phyloP scores from a whole-genome alignment of 2,329 filamentous ascomycete genomes.

The Fusarium sp. region DNA sequence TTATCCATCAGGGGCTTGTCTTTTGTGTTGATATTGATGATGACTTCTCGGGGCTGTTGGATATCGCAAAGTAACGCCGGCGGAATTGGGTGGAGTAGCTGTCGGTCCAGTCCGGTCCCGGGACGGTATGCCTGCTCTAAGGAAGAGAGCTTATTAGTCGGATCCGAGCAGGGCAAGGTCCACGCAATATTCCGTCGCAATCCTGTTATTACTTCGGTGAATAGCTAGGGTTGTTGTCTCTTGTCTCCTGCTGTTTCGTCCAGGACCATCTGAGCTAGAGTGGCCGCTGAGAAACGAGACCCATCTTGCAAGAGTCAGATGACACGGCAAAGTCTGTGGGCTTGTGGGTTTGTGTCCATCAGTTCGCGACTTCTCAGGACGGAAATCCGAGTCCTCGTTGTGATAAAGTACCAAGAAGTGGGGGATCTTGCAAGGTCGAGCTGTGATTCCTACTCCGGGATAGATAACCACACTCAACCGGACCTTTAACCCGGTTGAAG shows the following conservation, averaged over 20 bases:
- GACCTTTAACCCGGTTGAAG: slow-evolving; percentile 13
- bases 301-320: slow-evolving; percentile 35
- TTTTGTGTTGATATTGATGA: slow-evolving; percentile 3
- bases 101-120: slow-evolving; percentile 45
- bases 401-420: slow-evolving; percentile 11
- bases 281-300: slow-evolving; percentile 8
- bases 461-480: slow-evolving; percentile 19
- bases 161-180: slow-evolving; percentile 19
- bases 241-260: slow-evolving; percentile 19
- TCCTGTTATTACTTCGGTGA: slow-evolving; percentile 15
- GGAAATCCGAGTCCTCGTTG: background rate
- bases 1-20: slow-evolving; percentile 11
- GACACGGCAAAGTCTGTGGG: slow-evolving; percentile 14
- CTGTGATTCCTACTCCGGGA: slow-evolving; percentile 3
- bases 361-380: slow-evolving; percentile 8
- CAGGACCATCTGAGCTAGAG: slow-evolving; percentile 12
- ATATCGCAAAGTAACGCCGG: slow-evolving; percentile 29
- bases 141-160: slow-evolving; percentile 45
- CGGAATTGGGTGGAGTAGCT: slow-evolving; percentile 30
- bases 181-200: slow-evolving; percentile 35
- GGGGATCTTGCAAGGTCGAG: slow-evolving; percentile 13
- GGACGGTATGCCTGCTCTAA: slow-evolving; percentile 45
- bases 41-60: slow-evolving; percentile 13
- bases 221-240: slow-evolving; percentile 33
- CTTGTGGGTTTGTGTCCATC: slow-evolving; percentile 40